phyloP scores from a whole-genome alignment of 345 rosid genomes.

The Atalantia buxifolia region DNA sequence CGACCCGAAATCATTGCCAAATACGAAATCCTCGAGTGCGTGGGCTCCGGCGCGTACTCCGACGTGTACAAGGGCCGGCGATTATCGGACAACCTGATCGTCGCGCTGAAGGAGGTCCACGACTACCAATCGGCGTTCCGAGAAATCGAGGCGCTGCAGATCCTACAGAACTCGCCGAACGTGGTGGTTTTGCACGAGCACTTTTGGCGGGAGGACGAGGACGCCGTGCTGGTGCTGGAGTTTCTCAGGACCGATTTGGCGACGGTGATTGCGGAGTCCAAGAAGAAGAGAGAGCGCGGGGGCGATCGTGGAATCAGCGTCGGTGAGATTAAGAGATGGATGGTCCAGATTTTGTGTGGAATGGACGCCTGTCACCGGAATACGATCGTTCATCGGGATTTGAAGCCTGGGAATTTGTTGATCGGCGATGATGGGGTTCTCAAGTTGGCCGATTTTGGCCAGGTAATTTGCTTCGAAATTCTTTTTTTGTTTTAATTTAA shows the following conservation, averaged over 20 bases:
- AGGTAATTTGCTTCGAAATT: slow-evolving; percentile 41
- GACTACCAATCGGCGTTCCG: slow-evolving; percentile 93
- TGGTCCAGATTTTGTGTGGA: slow-evolving; percentile 79
- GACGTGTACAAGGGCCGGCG: slow-evolving; percentile 88
- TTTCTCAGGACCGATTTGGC: slow-evolving; percentile 72
- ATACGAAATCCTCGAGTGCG: slow-evolving; percentile 79
- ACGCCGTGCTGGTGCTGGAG: slow-evolving; percentile 91
- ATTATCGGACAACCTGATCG: slow-evolving; percentile 57
- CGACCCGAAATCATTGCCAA: slow-evolving; percentile 79
- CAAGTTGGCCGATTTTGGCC: slow-evolving; percentile 97
- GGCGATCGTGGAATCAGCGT: slow-evolving; percentile 29
- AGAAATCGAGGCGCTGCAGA: slow-evolving; percentile 80
- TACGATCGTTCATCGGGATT: slow-evolving; percentile 84
- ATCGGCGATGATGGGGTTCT: slow-evolving; percentile 74
- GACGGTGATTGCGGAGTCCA: slow-evolving; percentile 57
- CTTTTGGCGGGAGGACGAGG: slow-evolving; percentile 95
- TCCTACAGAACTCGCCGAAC: slow-evolving; percentile 70
- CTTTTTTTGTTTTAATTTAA: not conserved
- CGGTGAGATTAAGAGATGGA: slow-evolving; percentile 88
- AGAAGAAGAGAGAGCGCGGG: slow-evolving; percentile 12
- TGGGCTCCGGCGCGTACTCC: slow-evolving; percentile 91
- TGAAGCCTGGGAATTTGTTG: slow-evolving; percentile 88
- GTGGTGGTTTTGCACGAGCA: slow-evolving; percentile 78
- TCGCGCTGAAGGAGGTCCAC: slow-evolving; percentile 94
- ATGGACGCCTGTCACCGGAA: slow-evolving; percentile 78